These are phyloP conservation scores for Hypoxylon sp. DNA, from an alignment of 2,329 filamentous ascomycete genomes.

Conservation along the genomic window DNA sequence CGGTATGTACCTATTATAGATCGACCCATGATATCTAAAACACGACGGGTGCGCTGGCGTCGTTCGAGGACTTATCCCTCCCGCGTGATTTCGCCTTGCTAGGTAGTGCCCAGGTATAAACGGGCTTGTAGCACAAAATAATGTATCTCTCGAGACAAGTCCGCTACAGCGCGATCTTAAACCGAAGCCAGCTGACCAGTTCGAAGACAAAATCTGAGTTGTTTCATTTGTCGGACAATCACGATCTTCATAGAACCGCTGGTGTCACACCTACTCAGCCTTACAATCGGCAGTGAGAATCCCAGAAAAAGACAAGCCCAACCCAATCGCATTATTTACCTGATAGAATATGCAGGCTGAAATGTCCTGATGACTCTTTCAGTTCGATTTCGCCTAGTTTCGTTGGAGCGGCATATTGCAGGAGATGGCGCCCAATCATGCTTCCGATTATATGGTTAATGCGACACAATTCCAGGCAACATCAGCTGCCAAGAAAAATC, in stretches of 20 bases:
- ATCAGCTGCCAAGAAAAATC: conserved; percentile 17
- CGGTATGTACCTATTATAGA: not conserved
- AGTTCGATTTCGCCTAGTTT: not conserved
- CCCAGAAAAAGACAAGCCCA: not conserved
- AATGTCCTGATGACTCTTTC: conserved; percentile 14
- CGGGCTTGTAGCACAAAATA: too few relatives aligned
- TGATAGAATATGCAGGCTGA: conserved; percentile 4
- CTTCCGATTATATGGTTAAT: conserved; percentile 14
- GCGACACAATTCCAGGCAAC: conserved; percentile 27
- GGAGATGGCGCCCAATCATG: conserved; percentile 32
- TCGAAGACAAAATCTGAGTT: too few relatives aligned
- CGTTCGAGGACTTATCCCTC: too few relatives aligned
- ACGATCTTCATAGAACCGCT: too few relatives aligned
- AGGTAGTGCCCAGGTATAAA: too few relatives aligned
- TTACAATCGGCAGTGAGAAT: not conserved
- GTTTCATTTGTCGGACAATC: too few relatives aligned
- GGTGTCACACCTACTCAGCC: not conserved
- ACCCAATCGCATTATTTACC: conserved; percentile 14
- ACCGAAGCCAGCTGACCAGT: too few relatives aligned
- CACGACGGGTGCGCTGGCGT: too few relatives aligned
- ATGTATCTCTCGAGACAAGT: too few relatives aligned
- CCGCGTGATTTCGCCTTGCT: too few relatives aligned
- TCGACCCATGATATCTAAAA: not conserved
- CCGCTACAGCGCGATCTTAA: too few relatives aligned
- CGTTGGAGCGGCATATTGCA: conserved; percentile 23